These are phyloP conservation scores for Secale cereale DNA, from an alignment of 176 grass and related monocot genomes.

Conservation along the genomic window DNA sequence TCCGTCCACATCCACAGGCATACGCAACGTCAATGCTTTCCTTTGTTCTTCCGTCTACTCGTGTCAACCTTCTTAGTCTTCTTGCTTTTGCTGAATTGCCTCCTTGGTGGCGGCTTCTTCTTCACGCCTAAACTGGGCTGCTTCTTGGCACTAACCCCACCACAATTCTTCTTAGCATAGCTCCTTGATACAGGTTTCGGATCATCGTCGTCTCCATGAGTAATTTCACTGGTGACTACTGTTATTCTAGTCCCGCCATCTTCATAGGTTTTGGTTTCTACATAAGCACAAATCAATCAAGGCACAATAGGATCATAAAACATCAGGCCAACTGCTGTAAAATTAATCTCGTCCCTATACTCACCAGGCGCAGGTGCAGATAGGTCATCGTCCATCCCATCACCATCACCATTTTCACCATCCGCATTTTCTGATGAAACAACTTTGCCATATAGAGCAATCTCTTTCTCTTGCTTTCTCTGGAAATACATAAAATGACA, in stretches of 20 bases:
- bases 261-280: slow-evolving; percentile 90
- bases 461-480: slow-evolving; percentile 93
- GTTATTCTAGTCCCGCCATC: slow-evolving; percentile 56
- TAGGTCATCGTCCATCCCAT: slow-evolving; percentile 38
- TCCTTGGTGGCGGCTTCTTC: slow-evolving; percentile 49
- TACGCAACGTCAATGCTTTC: slow-evolving; percentile 39
- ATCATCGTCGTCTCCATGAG: slow-evolving; percentile 22
- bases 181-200: slow-evolving; percentile 1
- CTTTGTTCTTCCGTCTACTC: slow-evolving; percentile 54
- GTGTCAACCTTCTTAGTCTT: slow-evolving; percentile 44
- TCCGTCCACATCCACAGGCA: background rate
- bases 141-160: slow-evolving; percentile 31
- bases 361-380: slow-evolving; percentile 48
- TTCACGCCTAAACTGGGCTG: slow-evolving; percentile 45
- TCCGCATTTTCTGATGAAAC: slow-evolving; percentile 41
- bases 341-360: background rate
- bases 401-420: slow-evolving; percentile 9
- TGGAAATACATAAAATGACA: slow-evolving; percentile 40
- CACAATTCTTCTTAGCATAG: slow-evolving; percentile 36
- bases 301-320: background rate
- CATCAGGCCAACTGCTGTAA: background rate
- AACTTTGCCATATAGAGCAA: slow-evolving; percentile 74
- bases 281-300: slow-evolving; percentile 9
- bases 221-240: slow-evolving; percentile 76
- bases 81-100: slow-evolving; percentile 47